Percentiles rank a stretch among this genome's conserved stretches.
These are phyloP conservation scores for Pseudozyma hubeiensis DNA, from an alignment of 1,284 basidiomycete species.

Conservation along the genomic window DNA sequence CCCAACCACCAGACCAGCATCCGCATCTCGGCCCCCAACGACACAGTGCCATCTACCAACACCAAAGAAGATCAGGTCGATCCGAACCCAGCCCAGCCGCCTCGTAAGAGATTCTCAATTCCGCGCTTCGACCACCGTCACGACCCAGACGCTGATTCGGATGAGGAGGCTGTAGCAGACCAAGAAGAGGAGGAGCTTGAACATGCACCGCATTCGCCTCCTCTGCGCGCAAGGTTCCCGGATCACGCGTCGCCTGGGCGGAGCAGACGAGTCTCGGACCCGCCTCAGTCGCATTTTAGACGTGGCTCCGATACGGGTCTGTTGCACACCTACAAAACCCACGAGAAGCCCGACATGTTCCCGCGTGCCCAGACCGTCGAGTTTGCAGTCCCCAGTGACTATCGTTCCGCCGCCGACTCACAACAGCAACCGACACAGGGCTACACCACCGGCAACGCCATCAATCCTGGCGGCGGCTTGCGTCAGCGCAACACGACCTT, in stretches of 20 bases:
- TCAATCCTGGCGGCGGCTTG: conserved; percentile 12
- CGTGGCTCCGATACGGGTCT: conserved; percentile 52
- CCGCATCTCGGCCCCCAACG: conserved; percentile 38
- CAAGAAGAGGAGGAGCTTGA: conserved; percentile 1
- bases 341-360: conserved; percentile 66
- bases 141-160: conserved; percentile 36
- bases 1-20: conserved; percentile 31
- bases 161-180: conserved; percentile 25
- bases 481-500: conserved; percentile 37
- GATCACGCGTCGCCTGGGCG: conserved; percentile 20
- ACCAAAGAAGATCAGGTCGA: not conserved
- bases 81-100: not conserved
- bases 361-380: conserved; percentile 75
- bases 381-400: conserved; percentile 70
- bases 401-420: conserved; percentile 21
- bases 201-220: conserved; percentile 15
- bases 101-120: conserved; percentile 33
- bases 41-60: not conserved
- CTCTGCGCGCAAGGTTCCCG: conserved; percentile 40
- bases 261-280: conserved; percentile 48
- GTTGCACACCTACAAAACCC: conserved; percentile 7
- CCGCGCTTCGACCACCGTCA: conserved; percentile 37
- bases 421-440: conserved; percentile 10
- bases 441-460: conserved; percentile 23
- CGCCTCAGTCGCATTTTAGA: conserved; percentile 34